These are phyloP conservation scores for Rubroboletus pulcherrimus DNA, from an alignment of 768 basidiomycete species.

Conservation along the genomic window DNA sequence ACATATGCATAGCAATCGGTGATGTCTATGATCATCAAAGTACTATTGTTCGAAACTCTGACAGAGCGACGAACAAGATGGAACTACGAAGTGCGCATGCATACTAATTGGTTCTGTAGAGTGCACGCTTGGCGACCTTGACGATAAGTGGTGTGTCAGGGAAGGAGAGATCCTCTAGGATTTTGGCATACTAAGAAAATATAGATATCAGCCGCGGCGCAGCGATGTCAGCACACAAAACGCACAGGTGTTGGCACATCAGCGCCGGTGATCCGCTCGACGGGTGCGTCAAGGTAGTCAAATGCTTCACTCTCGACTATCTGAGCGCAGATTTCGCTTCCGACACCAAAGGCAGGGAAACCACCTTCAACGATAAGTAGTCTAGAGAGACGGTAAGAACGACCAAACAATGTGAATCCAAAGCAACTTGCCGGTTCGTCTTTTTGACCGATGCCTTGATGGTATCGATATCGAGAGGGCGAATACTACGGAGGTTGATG, in stretches of 20 bases:
- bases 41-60: slow-evolving; percentile 17
- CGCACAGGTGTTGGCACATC: slow-evolving; percentile 94
- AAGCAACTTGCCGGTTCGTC: slow-evolving; percentile 75
- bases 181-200: slow-evolving; percentile 71
- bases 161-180: slow-evolving; percentile 89
- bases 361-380: slow-evolving; percentile 96
- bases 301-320: slow-evolving; percentile 97
- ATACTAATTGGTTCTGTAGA: slow-evolving; percentile 80
- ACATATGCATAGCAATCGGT: slow-evolving; percentile 5
- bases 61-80: slow-evolving; percentile 9
- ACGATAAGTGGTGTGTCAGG: slow-evolving; percentile 87
- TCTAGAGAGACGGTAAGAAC: slow-evolving; percentile 36
- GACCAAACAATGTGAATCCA: neutral
- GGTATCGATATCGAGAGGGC: slow-evolving; percentile 96
- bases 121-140: slow-evolving; percentile 92
- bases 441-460: slow-evolving; percentile 98
- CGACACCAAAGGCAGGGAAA: slow-evolving; percentile 98
- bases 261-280: slow-evolving; percentile 96
- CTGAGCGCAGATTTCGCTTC: slow-evolving; percentile 97
- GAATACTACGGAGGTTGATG: slow-evolving; percentile 93
- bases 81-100: slow-evolving; percentile 9
- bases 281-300: slow-evolving; percentile 97
- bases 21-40: slow-evolving; percentile 19
- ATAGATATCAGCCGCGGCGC: slow-evolving; percentile 9
- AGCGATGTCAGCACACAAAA: slow-evolving; percentile 15